phyloP scores from a whole-genome alignment of 768 basidiomycete species.

The Pisolithus albus region DNA sequence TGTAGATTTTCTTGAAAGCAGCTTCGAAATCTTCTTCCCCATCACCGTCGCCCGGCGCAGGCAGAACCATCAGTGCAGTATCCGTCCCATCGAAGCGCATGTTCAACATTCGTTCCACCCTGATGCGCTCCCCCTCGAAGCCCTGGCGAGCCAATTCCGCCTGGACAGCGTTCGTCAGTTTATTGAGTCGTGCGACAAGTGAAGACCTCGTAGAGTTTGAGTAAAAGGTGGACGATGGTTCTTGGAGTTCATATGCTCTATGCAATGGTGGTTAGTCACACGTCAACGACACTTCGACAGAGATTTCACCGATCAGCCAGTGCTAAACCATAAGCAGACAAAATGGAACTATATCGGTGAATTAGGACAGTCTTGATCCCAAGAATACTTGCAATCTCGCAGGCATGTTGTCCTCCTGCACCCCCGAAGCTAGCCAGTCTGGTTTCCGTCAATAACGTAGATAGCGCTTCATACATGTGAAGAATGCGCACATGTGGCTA shows the following conservation, averaged over 20 bases:
- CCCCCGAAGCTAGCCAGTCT: constrained; percentile 86
- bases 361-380: constrained; percentile 86
- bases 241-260: constrained; percentile 82
- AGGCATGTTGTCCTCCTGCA: constrained; percentile 88
- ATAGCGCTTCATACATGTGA: neutral
- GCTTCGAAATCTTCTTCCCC: constrained; percentile 66
- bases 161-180: constrained; percentile 54
- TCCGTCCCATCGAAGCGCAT: constrained; percentile 94
- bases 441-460: neutral
- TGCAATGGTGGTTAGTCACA: neutral
- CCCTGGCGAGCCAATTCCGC: constrained; percentile 73
- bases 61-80: constrained; percentile 84
- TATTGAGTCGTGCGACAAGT: constrained; percentile 63
- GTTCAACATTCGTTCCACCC: constrained; percentile 76
- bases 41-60: constrained; percentile 41
- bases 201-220: constrained; percentile 46
- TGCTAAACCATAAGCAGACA: constrained; percentile 92
- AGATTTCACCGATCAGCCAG: constrained; percentile 64
- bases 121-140: constrained; percentile 66
- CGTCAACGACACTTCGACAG: neutral
- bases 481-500: constrained; percentile 50
- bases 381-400: constrained; percentile 80
- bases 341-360: constrained; percentile 86
- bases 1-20: constrained; percentile 77
- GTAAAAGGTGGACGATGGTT: constrained; percentile 81